Conservation (phyloP, 495 filamentous ascomycete species). For the Xylaria venustula region DNA sequence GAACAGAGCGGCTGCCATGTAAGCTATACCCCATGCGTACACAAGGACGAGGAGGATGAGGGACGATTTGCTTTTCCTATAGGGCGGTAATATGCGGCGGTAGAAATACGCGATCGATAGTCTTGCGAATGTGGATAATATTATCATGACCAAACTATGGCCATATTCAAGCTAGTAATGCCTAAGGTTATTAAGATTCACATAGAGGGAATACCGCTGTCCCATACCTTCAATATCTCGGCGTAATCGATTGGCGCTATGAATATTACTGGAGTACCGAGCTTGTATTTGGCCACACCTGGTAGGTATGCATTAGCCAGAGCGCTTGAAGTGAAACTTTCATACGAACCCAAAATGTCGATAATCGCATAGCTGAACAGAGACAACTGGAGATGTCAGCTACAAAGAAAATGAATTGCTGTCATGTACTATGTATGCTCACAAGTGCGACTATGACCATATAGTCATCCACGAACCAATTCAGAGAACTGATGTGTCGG, state of each 20-base stretch:
- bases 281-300: not conserved
- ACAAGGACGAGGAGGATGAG: not conserved
- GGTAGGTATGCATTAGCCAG: not conserved
- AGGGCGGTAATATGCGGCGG: not conserved
- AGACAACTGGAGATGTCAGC: not conserved
- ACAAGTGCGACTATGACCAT: not conserved
- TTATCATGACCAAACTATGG: not conserved
- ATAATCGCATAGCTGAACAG: not conserved
- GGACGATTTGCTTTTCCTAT: not conserved
- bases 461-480: not conserved
- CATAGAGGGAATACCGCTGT: not conserved
- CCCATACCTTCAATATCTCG: not conserved
- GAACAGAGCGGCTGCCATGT: not conserved
- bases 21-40: not conserved
- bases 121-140: not conserved
- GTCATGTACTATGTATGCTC: not conserved
- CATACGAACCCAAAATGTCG: not conserved
- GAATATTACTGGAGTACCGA: not conserved
- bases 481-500: not conserved
- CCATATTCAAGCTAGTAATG: not conserved
- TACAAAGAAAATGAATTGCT: not conserved
- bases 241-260: not conserved
- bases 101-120: not conserved
- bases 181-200: not conserved
- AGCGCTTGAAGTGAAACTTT: too few species aligned